Conservation (phyloP, 75 land plant genomes). For the Gnetum montanum region DNA sequence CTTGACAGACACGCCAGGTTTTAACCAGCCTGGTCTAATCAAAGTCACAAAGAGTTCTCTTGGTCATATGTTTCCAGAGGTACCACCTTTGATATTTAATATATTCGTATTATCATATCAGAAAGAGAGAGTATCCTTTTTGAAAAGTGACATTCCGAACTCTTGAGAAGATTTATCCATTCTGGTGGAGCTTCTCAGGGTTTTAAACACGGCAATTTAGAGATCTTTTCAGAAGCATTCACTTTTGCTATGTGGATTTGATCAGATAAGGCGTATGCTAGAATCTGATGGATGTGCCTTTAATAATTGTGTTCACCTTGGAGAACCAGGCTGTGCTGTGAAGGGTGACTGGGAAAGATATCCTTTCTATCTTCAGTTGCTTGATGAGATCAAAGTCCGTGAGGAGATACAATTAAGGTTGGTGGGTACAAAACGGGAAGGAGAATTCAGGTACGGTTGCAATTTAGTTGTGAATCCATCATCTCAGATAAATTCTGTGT, state of each 20-base stretch:
- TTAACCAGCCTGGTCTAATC: constrained; percentile 80
- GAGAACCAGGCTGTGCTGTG: constrained; percentile 78
- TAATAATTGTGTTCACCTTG: constrained; percentile 75
- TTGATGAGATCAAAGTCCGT: constrained; percentile 83
- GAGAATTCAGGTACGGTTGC: constrained; percentile 67
- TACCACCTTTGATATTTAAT: constrained; percentile 11
- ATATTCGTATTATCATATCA: no score
- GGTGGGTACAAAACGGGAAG: constrained; percentile 83
- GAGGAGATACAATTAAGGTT: constrained; percentile 81
- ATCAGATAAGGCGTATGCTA: constrained; percentile 51
- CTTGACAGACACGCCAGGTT: constrained; percentile 96
- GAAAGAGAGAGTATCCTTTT: no score
- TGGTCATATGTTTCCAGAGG: constrained; percentile 83
- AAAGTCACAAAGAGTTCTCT: constrained; percentile 68
- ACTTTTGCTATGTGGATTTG: background rate
- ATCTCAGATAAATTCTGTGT: background rate
- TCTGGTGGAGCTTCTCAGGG: no score
- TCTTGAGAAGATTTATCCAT: no score
- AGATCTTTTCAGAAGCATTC: background rate
- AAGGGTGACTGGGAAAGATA: constrained; percentile 94
- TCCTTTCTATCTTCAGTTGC: constrained; percentile 71
- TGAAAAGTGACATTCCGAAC: no score
- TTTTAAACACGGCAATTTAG: no score
- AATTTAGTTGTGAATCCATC: background rate
- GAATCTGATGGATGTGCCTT: constrained; percentile 57